Percentiles rank a stretch among this genome's conserved stretches.
These are phyloP conservation scores for Hymenoscyphus albidus DNA, from an alignment of 2,329 filamentous ascomycete species.

Conservation along the genomic window DNA sequence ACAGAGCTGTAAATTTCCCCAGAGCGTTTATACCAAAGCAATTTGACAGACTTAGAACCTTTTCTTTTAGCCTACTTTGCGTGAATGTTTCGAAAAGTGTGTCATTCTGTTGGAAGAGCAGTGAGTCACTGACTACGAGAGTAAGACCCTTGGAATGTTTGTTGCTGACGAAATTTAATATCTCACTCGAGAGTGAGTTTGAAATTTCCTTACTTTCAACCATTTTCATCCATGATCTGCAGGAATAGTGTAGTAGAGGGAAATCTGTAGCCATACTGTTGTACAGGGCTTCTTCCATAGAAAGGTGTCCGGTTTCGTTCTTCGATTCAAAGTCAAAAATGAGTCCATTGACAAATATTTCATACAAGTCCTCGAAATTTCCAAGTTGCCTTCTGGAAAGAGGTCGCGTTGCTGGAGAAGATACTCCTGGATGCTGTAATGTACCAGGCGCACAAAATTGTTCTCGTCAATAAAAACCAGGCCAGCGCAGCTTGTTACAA, in stretches of 20 bases:
- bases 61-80: neutral
- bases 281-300: neutral
- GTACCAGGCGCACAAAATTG: neutral
- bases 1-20: neutral
- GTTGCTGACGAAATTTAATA: neutral
- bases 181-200: neutral
- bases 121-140: neutral
- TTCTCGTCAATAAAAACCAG: neutral
- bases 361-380: neutral
- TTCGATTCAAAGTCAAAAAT: neutral
- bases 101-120: neutral
- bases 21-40: neutral
- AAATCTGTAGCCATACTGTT: neutral
- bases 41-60: neutral
- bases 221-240: neutral
- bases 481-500: neutral
- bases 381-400: neutral
- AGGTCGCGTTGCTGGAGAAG: neutral
- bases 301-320: neutral
- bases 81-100: neutral
- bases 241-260: neutral
- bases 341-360: neutral
- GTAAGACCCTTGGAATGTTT: neutral
- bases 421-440: neutral
- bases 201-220: neutral